phyloP scores from a whole-genome alignment of 805 yeast species.

The Yarrowia phangngaensis region DNA sequence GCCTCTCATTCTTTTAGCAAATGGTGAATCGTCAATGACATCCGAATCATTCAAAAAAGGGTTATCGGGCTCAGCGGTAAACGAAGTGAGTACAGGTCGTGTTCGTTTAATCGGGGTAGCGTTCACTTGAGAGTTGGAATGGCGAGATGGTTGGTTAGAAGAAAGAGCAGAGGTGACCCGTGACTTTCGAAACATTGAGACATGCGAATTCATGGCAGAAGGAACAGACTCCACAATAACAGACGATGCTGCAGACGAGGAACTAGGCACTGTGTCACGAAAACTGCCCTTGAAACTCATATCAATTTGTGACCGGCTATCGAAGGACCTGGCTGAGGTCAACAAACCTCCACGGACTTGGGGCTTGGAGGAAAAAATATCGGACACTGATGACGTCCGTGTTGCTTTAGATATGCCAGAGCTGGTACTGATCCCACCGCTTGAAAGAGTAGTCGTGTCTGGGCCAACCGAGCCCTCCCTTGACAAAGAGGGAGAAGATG shows the following conservation, averaged over 20 bases:
- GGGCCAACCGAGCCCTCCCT: no score
- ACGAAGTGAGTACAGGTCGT: background rate
- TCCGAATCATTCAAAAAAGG: conserved; percentile 5
- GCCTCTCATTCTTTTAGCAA: conserved; percentile 18
- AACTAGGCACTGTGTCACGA: no score
- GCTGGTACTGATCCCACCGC: no score
- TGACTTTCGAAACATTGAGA: conserved; percentile 12
- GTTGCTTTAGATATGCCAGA: background rate
- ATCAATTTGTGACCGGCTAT: conserved; percentile 1
- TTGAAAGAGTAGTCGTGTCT: no score
- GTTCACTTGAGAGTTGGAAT: background rate
- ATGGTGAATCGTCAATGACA: conserved; percentile 10
- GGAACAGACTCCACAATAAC: no score
- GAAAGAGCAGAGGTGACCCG: background rate
- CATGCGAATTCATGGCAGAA: no score
- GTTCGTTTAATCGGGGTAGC: conserved; percentile 17
- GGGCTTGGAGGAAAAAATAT: no score
- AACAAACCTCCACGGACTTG: conserved; percentile 4
- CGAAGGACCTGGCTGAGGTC: conserved; percentile 8
- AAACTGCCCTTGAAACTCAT: conserved; percentile 18
- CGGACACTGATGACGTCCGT: background rate
- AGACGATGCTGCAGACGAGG: no score
- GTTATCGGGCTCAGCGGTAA: conserved; percentile 10
- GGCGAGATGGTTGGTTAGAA: background rate
- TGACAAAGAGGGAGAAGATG: background rate